Percentiles rank a stretch among this genome's conserved stretches.
phyloP scores from a whole-genome alignment of 805 yeast genomes.

The Ogataea nonfermentans region DNA sequence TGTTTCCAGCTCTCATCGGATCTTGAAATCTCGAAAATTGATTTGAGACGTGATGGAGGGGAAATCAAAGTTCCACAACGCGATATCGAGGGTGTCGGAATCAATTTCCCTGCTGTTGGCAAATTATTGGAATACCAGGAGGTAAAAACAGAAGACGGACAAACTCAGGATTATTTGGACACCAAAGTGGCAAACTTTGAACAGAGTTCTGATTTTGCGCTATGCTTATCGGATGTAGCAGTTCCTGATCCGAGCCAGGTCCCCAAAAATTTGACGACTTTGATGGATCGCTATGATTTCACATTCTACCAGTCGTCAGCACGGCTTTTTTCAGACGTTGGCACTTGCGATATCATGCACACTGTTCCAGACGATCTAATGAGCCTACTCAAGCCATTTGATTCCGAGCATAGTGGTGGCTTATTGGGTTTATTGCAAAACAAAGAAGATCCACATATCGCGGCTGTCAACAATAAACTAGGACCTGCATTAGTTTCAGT shows the following conservation, averaged over 20 bases:
- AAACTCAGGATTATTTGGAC: not conserved
- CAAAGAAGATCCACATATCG: not conserved
- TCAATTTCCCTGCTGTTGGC: not conserved
- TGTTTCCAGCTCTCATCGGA: conserved; percentile 18
- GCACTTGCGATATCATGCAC: not conserved
- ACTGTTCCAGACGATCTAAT: conserved; percentile 1
- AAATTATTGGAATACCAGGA: not conserved
- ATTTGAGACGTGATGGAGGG: conserved; percentile 2
- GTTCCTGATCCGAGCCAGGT: too few relatives aligned
- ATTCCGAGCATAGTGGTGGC: not conserved
- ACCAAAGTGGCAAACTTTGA: too few relatives aligned
- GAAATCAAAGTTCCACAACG: not conserved
- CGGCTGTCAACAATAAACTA: conserved; percentile 3
- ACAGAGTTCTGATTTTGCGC: too few relatives aligned
- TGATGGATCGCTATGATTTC: conserved; percentile 13
- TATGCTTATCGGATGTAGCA: too few relatives aligned
- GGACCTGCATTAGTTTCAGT: conserved; percentile 14
- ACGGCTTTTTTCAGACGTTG: conserved; percentile 15
- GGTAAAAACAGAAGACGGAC: not conserved
- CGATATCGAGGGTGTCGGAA: not conserved
- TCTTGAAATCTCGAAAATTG: conserved; percentile 24
- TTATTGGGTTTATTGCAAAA: conserved; percentile 2
- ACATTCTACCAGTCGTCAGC: conserved; percentile 13
- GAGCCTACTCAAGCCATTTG: conserved; percentile 6
- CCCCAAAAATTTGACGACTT: not conserved